Conservation (phyloP, 805 yeast species). For the Cyberlindnera maritima region DNA sequence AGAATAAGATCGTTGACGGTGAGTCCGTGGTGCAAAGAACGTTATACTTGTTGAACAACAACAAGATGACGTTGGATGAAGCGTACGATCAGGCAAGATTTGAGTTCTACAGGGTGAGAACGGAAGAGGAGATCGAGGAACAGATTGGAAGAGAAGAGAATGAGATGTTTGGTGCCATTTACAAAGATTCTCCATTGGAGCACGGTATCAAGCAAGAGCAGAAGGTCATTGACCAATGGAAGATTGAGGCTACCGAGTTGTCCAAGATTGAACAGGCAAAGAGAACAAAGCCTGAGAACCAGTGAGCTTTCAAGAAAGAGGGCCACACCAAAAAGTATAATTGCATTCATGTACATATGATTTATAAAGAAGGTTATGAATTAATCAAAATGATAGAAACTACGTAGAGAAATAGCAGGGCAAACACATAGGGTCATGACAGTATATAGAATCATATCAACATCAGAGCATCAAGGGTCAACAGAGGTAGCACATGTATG, state of each 20-base stretch:
- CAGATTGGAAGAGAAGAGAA: constrained; percentile 80
- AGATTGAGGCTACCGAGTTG: constrained; percentile 59
- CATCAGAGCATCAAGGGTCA: no score
- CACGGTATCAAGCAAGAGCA: constrained; percentile 73
- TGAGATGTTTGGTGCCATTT: constrained; percentile 79
- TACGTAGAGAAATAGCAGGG: background rate
- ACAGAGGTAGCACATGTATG: no score
- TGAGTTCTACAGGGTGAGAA: constrained; percentile 84
- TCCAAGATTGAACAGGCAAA: constrained; percentile 36
- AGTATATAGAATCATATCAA: background rate
- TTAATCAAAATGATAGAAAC: background rate
- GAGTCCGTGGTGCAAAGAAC: constrained; percentile 84
- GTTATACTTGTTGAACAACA: constrained; percentile 44
- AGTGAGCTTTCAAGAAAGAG: background rate
- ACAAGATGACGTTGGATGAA: constrained; percentile 37
- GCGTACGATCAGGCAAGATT: constrained; percentile 86
- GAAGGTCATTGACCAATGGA: constrained; percentile 69
- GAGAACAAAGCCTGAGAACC: constrained; percentile 14
- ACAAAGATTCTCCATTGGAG: constrained; percentile 57
- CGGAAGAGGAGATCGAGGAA: constrained; percentile 74
- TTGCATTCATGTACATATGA: background rate
- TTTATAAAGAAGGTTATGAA: background rate
- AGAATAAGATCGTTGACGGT: constrained; percentile 77
- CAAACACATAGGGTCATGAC: background rate
- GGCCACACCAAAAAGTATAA: background rate